Base-by-base conservation (phyloP, 768 basidiomycete species). In the Boletus rubroflammeus region DNA sequence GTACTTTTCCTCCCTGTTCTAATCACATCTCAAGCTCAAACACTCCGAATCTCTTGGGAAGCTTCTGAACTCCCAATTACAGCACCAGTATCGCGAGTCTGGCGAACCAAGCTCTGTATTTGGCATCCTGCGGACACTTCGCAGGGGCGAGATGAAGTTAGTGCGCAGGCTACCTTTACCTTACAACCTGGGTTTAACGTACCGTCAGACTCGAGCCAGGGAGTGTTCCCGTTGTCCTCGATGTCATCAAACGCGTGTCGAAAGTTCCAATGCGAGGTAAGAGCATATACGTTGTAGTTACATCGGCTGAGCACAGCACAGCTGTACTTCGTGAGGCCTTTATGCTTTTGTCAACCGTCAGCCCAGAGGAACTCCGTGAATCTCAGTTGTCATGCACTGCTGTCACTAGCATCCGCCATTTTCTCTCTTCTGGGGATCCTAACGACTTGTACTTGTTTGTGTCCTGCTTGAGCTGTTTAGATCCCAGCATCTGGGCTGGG, bases 361-460 rank as follows among this genome's bases (percentile, higher is more conserved):
- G 54, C 40, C 51, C 54, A 28, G 60, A 66, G 28, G 49, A 26
- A 10, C 55, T 71, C 21, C 51, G 52, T 11, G 52, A 64, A 54
- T 62, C 45, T 26, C 59, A 54, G 41, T 29, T 23, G 25, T 55
- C 61, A 43, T 50, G 58, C 35, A 54, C 52, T 26, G 72, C 79
- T 46, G 69, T 84, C 14, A 68, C 74, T 13, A 65, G 67, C 51
- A 78, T 92, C 46, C 80, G 83, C 3, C 73, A 76, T 48, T 72
- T 88, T n/a, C 71, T 93, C 29, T 73, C 70, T 1, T 86, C 85
- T 0, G 63, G 71, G 7, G 75, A 83, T 48, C 73, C 78, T 2
- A 85, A 88, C 61, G 80, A 86, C 40, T 70, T 82, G 50, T 86
- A 85, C 67, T 62, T 85, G 6, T 90, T 91, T 61, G 63, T 93